Base-by-base conservation (phyloP, 805 yeast genomes). In the Teunomyces funiuensis region DNA sequence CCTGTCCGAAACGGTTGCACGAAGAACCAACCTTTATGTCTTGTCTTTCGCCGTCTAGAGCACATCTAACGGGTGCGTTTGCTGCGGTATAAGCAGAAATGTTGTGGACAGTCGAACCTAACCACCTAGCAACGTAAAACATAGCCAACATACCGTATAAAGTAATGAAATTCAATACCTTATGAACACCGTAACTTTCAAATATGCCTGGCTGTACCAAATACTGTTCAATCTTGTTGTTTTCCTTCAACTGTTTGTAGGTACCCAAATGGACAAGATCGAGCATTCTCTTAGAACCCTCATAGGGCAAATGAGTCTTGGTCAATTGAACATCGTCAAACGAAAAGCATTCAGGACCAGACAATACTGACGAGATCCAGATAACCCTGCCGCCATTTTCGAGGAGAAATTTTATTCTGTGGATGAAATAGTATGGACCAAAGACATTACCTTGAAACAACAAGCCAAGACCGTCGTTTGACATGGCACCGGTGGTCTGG, bases 381-480 rank as follows among this genome's bases (percentile, higher is more conserved):
- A 19, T 89, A 69, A 28, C 89, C 69, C 76, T 75, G 0, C 93
- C 89, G 3, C 84, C 82, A 22, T 66, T 63, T 2, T 70, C 66
- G n/a, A 90, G 63, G 27, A 79, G 63, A 2, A 79, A 79, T 28
- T 71, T 60, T 15, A 91, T 64, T 47, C 77, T 81, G 51, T 85
- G 86, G 40, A 90, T 73, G 40, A 93, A 66, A 61, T 82, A 93
- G 66, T 86, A 90, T 2, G 98, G 98, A 0, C 96, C 96, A 65
- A 93, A 88, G n/a, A 91, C 96, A 58, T 93, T 93, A 4, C 93
- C 95, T 63, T 93, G 96, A 68, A 91, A 93, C 3, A 89, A 88
- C 22, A 85, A 66, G 1, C 98, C 97, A 71, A 91, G 52, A 0
- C 79, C 89, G 62, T 93, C 99, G 14, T 55, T 60, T 1, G 96